phyloP scores from a whole-genome alignment of 495 filamentous ascomycete genomes.

The Barbatosphaeria neglecta region DNA sequence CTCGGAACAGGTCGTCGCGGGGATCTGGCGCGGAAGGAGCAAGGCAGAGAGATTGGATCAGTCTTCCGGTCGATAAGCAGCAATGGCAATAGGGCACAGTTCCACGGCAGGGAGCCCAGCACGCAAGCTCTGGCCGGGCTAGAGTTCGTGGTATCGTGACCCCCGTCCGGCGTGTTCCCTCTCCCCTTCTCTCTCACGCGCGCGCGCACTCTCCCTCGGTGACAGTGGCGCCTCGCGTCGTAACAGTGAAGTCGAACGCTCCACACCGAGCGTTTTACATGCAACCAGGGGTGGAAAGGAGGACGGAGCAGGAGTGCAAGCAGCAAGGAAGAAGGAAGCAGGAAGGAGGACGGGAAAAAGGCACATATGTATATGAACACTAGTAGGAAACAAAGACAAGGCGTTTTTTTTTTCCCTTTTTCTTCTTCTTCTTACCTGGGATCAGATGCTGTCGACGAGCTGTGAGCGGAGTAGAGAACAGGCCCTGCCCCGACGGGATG shows the following conservation, averaged over 20 bases:
- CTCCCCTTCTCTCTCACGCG: background rate
- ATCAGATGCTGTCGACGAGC: conserved; percentile 11
- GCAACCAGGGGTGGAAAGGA: background rate
- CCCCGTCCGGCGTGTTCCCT: background rate
- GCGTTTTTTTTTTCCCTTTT: no score
- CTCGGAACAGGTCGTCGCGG: conserved; percentile 28
- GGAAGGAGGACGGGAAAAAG: background rate
- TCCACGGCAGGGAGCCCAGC: conserved; percentile 19
- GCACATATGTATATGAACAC: background rate
- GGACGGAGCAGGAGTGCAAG: background rate
- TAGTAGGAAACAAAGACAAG: no score
- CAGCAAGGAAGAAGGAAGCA: background rate
- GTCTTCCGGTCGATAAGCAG: conserved; percentile 14
- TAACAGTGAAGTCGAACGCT: background rate
- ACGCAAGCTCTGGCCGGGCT: conserved; percentile 5
- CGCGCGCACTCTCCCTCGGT: background rate
- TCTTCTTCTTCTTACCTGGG: conserved; percentile 20
- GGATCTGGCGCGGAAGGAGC: conserved; percentile 18
- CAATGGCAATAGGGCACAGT: conserved; percentile 18
- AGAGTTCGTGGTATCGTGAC: background rate
- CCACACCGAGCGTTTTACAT: background rate
- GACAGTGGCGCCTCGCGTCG: background rate
- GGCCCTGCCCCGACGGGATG: background rate
- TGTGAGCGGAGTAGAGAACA: conserved; percentile 12
- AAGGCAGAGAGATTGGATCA: conserved; percentile 20